Conservation (phyloP, 192 early-diverging fungal genomes). For the Dissophora globulifera region DNA sequence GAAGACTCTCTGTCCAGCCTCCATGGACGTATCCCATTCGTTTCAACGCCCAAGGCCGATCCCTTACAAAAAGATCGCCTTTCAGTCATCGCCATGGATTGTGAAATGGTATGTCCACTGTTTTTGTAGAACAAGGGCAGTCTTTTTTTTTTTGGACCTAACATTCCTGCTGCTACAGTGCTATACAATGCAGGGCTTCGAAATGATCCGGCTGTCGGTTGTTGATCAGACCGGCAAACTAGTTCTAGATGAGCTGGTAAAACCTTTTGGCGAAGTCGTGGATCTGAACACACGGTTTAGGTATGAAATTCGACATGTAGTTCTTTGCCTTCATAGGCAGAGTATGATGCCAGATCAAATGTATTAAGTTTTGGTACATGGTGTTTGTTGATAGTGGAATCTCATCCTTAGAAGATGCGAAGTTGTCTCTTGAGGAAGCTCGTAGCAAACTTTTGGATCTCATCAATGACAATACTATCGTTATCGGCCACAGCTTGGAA, state of each 20-base stretch:
- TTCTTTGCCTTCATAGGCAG: not conserved
- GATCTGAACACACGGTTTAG: constrained; percentile 69
- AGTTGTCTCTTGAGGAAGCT: constrained; percentile 59
- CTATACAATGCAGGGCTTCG: constrained; percentile 75
- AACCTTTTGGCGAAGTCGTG: constrained; percentile 61
- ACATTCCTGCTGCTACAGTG: constrained; percentile 39
- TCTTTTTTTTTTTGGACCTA: too few species aligned
- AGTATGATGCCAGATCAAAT: too few species aligned
- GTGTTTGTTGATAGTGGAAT: constrained; percentile 63
- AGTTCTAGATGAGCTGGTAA: constrained; percentile 71
- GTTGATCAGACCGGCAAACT: constrained; percentile 57
- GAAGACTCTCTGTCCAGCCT: constrained; percentile 55
- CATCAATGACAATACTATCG: constrained; percentile 63
- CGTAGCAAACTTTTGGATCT: constrained; percentile 49
- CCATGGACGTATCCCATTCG: constrained; percentile 56
- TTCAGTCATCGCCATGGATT: constrained; percentile 70
- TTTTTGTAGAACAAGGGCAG: not conserved
- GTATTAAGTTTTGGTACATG: too few species aligned
- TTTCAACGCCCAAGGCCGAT: constrained; percentile 47
- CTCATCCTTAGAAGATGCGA: constrained; percentile 55
- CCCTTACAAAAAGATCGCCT: constrained; percentile 3
- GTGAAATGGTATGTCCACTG: constrained; percentile 71
- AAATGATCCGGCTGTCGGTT: constrained; percentile 70
- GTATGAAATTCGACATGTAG: constrained; percentile 5
- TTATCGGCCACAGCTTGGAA: constrained; percentile 70